Percentiles rank a stretch among this genome's conserved stretches.
Evolutionary conservation across 768 basidiomycete species (phyloP).

Genomic region (Tulasnella sp.): DNA sequence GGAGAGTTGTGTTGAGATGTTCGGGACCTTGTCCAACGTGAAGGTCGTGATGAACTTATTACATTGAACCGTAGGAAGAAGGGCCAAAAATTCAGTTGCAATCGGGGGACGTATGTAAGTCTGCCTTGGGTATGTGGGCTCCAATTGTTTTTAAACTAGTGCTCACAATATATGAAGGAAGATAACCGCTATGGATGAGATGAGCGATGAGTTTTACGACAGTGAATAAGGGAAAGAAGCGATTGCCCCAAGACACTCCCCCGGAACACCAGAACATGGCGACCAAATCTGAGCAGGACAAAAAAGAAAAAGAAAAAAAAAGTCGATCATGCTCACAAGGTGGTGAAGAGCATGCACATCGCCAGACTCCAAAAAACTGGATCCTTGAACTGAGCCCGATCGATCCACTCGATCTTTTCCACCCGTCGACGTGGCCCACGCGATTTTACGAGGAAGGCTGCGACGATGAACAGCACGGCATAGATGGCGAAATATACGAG

Average conservation of each 20-base stretch:
- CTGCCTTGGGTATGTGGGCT: no score
- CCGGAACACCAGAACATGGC: neutral
- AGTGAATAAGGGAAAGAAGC: neutral
- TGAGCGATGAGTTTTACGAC: neutral
- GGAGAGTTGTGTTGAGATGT: conserved; percentile 16
- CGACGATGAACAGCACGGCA: conserved; percentile 22
- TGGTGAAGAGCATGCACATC: conserved; percentile 25
- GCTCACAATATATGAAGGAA: neutral
- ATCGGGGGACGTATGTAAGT: no score
- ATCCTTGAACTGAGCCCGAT: conserved; percentile 12
- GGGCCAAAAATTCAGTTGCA: no score
- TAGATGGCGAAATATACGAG: conserved; percentile 26
- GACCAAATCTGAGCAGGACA: neutral
- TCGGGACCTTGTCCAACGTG: conserved; percentile 18
- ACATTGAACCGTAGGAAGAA: no score
- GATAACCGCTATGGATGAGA: neutral
- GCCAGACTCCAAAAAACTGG: conserved; percentile 28
- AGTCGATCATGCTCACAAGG: conserved; percentile 13
- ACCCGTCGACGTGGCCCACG: conserved; percentile 13
- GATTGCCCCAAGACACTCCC: neutral
- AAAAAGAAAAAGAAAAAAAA: neutral
- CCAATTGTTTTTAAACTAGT: no score
- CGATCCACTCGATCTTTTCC: conserved; percentile 16
- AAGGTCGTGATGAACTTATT: conserved; percentile 22
- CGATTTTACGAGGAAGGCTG: conserved; percentile 28